These are phyloP conservation scores for Aspergillus sp. DNA, from an alignment of 2,329 filamentous ascomycete genomes.

Conservation along the genomic window DNA sequence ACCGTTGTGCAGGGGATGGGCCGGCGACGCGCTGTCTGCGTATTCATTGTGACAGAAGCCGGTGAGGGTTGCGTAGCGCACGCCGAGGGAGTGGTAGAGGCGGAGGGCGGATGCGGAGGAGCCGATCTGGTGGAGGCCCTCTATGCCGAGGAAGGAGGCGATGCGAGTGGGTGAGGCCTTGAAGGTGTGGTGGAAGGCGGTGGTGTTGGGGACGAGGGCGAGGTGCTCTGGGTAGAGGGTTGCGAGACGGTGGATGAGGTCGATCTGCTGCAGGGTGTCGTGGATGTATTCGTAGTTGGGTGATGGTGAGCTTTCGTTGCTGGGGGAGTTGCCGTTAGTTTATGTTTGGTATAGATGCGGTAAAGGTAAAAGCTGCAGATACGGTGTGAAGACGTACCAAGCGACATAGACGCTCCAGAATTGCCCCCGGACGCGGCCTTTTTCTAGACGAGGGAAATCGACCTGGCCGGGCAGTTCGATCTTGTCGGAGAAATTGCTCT, in stretches of 20 bases:
- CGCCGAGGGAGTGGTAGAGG: constrained; percentile 73
- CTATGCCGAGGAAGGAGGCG: constrained; percentile 76
- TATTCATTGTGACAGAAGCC: constrained; percentile 93
- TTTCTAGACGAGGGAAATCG: constrained; percentile 72
- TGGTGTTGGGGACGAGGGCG: constrained; percentile 1
- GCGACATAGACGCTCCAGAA: constrained; percentile 88
- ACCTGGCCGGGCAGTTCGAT: constrained; percentile 62
- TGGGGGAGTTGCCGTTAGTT: not conserved
- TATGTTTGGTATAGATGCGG: not conserved
- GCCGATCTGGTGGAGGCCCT: constrained; percentile 91
- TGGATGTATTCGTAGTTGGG: constrained; percentile 7
- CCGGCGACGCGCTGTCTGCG: constrained; percentile 73
- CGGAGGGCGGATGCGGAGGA: constrained; percentile 70
- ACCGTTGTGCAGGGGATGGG: constrained; percentile 53
- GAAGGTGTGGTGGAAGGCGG: constrained; percentile 48
- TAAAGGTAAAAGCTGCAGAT: no score
- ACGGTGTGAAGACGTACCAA: not conserved
- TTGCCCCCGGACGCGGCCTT: constrained; percentile 70
- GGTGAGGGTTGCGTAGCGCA: constrained; percentile 83
- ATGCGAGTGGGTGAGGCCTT: constrained; percentile 61
- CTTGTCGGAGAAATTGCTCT: constrained; percentile 62
- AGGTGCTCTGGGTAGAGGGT: constrained; percentile 5
- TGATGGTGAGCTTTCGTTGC: not conserved
- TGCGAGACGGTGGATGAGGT: constrained; percentile 34
- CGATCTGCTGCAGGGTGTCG: constrained; percentile 37